Evolutionary conservation across 2,329 filamentous ascomycete genomes (phyloP), one percentile per base, ranked within the genome.

Genomic region (Tetracladium maxilliforme): DNA sequence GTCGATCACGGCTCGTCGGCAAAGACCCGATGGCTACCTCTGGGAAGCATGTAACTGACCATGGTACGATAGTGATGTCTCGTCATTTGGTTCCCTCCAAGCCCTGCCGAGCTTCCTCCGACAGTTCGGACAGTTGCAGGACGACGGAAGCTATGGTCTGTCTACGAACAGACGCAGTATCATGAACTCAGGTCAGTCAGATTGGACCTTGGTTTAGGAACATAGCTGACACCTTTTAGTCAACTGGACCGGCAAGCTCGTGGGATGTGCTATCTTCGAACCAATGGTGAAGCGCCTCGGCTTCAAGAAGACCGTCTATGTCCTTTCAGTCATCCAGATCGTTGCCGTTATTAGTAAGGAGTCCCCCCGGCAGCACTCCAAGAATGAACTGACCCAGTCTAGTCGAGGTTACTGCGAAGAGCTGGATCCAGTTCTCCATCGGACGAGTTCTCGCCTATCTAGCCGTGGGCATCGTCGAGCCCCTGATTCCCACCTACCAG

Each of bases 401-500:
- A 29, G 27, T 29, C n/a, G 27, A 29, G 14, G 26, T 29, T 6
- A 26, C 22, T 16, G 22, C 27, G 16, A 20, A 21, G 5, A 17
- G 23, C 10, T 29, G 27, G 27, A 22, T 26, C 6, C 27, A 29
- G 22, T 32, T 37, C n/a, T 24, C 24, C n/a, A 23, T 27, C 15
- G 34, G 31, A 10, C 25, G 25, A 9, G 26, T 42, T n/a, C 34
- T 42, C 10, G 35, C 37, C 12, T 42, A 42, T 30, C 41, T 39
- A 33, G 27, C 41, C 11, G 40, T 42, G 26, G 27, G 27, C n/a
- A 29, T 29, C 11, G 23, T 25, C 12, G 27, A 29, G 21, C 23
- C 23, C n/a, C 19, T 23, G 9, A 23, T 29, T 13, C 27, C 27
- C 1, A 19, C 27, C 8, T 29, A 29, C 23, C 22, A 29, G 14